Conservation (phyloP, 2,329 filamentous ascomycete species). For the Aspergillus ochraceoroseus region DNA sequence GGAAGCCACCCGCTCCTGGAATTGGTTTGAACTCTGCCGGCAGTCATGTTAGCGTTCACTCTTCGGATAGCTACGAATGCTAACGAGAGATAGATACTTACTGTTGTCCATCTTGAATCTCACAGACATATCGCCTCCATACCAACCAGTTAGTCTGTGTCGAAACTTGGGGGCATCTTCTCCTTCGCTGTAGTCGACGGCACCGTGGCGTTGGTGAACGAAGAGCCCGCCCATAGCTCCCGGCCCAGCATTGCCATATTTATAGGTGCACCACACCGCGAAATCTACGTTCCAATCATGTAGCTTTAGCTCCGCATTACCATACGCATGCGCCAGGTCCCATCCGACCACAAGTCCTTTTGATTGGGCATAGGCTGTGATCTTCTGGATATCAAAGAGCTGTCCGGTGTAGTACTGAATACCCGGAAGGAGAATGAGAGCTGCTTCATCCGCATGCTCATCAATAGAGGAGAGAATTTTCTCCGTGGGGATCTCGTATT, state of each 20-base stretch:
- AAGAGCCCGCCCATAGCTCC: constrained; percentile 74
- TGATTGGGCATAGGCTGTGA: constrained; percentile 68
- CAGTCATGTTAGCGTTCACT: constrained; percentile 1
- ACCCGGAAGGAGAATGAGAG: constrained; percentile 73
- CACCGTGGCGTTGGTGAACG: constrained; percentile 68
- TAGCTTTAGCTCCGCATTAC: constrained; percentile 70
- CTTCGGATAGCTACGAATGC: constrained; percentile 3
- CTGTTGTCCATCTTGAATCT: constrained; percentile 76
- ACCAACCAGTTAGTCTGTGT: constrained; percentile 73
- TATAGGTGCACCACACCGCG: constrained; percentile 89
- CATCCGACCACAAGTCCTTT: constrained; percentile 70
- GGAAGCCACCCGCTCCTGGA: constrained; percentile 70
- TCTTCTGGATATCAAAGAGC: constrained; percentile 70
- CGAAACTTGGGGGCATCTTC: constrained; percentile 51
- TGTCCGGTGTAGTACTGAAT: constrained; percentile 92
- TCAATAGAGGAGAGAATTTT: constrained; percentile 69
- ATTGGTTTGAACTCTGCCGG: constrained; percentile 64
- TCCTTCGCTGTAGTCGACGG: constrained; percentile 37
- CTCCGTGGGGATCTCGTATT: constrained; percentile 61
- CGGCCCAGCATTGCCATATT: constrained; percentile 82
- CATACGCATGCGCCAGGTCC: constrained; percentile 80
- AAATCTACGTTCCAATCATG: constrained; percentile 90
- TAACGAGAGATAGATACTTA: constrained; percentile 19
- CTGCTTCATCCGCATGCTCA: constrained; percentile 64
- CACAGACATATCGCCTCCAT: constrained; percentile 68